Evolutionary conservation across 148 eudicot species (phyloP), one percentile per base, ranked within the genome.

Genomic region (Cornus controversa): DNA sequence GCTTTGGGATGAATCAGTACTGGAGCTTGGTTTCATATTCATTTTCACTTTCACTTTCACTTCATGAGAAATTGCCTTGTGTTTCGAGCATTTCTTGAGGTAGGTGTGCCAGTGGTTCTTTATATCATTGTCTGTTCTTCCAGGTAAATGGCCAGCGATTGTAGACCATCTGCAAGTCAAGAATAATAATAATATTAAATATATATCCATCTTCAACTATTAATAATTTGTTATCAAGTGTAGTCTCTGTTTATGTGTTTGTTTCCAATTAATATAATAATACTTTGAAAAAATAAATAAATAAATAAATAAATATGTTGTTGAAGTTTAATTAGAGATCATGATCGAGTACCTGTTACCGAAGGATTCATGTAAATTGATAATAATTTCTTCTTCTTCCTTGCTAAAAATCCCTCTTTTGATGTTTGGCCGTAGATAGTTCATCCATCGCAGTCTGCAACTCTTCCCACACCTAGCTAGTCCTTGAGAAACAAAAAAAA

Each of bases 401-500:
- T 62, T 77, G 42, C 89, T 79, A 66, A 86, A 86, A 53, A 85
- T 84, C 0, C 94, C 94, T 67, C 87, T 84, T 66, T 85, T 90
- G 34, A 90, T 79, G 77, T 87, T 87, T 0, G 94, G 94, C 29
- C 70, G 28, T 22, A 81, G 75, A 8, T 77, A 80, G 25, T 80
- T 77, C 74, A 42, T 84, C 94, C 94, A 90, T 50, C 92, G 82
- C 37, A 90, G 75, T 75, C 94, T 80, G 64, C 94, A 90, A 81
- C 94, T 90, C 75, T 90, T 90, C 66, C 94, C 94, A 65, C 94
- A 90, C 67, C 94, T 69, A 11, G 82, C 70, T 34, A 90, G 80
- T 20, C 93, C 91, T 90, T 45, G 47, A 83, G 64, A 2, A 42
- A 24, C 20, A 63, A 36, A 74, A 50, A 40, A 40, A 40, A 36